These are phyloP conservation scores for Balansia obtecta DNA, from an alignment of 2,329 filamentous ascomycete genomes.

Conservation along the genomic window DNA sequence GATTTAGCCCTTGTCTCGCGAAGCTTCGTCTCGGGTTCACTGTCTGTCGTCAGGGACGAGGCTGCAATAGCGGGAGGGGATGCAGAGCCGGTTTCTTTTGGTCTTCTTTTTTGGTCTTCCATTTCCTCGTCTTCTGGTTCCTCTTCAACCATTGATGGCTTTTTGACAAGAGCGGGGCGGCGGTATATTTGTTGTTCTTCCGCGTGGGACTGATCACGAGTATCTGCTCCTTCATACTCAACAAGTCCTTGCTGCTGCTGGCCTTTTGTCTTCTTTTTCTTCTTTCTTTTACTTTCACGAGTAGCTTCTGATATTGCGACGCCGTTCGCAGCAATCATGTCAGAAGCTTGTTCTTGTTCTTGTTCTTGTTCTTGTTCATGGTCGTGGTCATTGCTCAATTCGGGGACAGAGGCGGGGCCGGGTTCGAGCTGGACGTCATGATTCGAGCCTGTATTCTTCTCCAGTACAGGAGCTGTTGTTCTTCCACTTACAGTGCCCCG, in stretches of 20 bases:
- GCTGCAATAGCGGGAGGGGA: constrained; percentile 20
- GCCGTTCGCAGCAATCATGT: neutral
- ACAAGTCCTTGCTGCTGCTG: neutral
- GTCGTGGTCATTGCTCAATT: neutral
- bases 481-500: constrained; percentile 40
- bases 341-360: neutral
- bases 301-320: neutral
- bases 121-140: constrained; percentile 29
- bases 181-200: neutral
- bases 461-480: constrained; percentile 34
- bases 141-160: constrained; percentile 34
- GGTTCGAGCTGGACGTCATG: neutral
- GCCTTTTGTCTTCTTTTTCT: constrained; percentile 8
- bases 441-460: constrained; percentile 9
- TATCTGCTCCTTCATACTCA: neutral
- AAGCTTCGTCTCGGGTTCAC: constrained; percentile 7
- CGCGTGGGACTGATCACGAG: neutral
- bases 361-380: neutral
- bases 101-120: constrained; percentile 9
- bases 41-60: neutral
- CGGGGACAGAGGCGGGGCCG: constrained; percentile 1
- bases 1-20: constrained; percentile 29
- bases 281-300: constrained; percentile 7
- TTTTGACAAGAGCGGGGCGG: constrained; percentile 16
- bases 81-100: constrained; percentile 8